Conservation (phyloP, 148 eudicot genomes). For the Vaccinium corymbosum region DNA sequence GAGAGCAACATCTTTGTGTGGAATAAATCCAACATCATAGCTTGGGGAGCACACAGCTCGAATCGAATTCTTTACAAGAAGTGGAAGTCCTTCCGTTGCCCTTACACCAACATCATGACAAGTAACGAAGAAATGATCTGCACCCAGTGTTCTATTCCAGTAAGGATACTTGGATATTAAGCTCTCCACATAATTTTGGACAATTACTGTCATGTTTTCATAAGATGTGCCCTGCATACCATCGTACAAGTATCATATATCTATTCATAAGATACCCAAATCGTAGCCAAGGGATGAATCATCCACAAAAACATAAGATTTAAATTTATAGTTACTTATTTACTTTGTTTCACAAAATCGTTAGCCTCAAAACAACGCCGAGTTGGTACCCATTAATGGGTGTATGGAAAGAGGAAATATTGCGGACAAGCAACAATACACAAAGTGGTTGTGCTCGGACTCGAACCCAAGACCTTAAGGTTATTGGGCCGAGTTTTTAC, state of each 20-base stretch:
- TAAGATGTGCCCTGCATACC: slow-evolving; percentile 84
- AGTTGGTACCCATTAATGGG: too few species aligned
- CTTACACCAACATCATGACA: slow-evolving; percentile 97
- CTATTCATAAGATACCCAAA: neutral
- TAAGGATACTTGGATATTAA: slow-evolving; percentile 79
- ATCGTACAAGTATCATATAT: slow-evolving; percentile 11
- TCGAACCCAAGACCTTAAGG: too few species aligned
- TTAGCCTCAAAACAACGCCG: too few species aligned
- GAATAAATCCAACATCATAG: slow-evolving; percentile 85
- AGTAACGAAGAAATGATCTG: slow-evolving; percentile 95
- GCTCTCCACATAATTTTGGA: slow-evolving; percentile 75
- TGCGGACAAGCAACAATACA: too few species aligned
- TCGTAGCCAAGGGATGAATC: slow-evolving; percentile 22
- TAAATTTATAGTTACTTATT: too few species aligned
- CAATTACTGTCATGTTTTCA: slow-evolving; percentile 87
- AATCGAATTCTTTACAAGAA: slow-evolving; percentile 85
- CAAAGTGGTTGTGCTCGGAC: too few species aligned
- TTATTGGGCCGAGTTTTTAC: too few species aligned
- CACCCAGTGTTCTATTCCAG: slow-evolving; percentile 95
- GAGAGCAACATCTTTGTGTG: slow-evolving; percentile 93
- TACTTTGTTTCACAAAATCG: neutral
- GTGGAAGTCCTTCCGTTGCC: slow-evolving; percentile 80
- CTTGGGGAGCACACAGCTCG: slow-evolving; percentile 93
- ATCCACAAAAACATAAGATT: neutral
- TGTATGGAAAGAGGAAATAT: neutral